Evolutionary conservation across 2,329 filamentous ascomycete genomes (phyloP).

Genomic region (Phaeosphaeriaceae sp.): DNA sequence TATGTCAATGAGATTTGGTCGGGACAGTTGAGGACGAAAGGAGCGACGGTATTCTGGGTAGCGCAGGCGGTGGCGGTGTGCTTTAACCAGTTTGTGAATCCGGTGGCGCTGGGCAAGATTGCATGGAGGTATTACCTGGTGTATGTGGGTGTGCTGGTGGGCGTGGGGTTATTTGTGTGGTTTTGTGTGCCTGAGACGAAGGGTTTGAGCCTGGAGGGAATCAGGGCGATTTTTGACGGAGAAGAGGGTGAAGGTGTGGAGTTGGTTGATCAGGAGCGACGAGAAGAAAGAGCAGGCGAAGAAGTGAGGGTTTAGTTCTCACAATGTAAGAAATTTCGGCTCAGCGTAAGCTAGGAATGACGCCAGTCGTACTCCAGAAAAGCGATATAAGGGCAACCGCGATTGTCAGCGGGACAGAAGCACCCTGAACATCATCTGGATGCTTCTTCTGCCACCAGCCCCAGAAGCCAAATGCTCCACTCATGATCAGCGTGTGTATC

Average conservation of each 20-base stretch:
- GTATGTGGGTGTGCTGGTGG: constrained; percentile 14
- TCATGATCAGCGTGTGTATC: constrained; percentile 4
- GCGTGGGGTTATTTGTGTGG: constrained; percentile 16
- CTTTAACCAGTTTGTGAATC: constrained; percentile 30
- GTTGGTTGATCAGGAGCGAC: not conserved
- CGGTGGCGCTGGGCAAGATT: constrained; percentile 29
- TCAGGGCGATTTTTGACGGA: constrained; percentile 20
- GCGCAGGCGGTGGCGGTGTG: constrained; percentile 21
- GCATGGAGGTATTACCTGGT: constrained; percentile 34
- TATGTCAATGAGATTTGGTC: constrained; percentile 48
- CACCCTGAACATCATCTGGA: constrained; percentile 3
- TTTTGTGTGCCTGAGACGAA: constrained; percentile 26
- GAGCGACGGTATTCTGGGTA: constrained; percentile 26
- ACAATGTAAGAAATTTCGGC: not conserved
- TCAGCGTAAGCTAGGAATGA: constrained; percentile 2
- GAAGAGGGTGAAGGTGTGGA: constrained; percentile 1
- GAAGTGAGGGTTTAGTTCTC: not conserved
- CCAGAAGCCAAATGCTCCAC: constrained; percentile 1
- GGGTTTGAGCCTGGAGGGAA: constrained; percentile 23
- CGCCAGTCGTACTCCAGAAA: constrained; percentile 7
- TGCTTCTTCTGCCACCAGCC: constrained; percentile 5
- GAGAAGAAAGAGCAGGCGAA: not conserved
- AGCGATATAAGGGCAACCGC: constrained; percentile 4
- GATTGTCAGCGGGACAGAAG: constrained; percentile 4
- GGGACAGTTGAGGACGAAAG: constrained; percentile 31